Evolutionary conservation across 495 filamentous ascomycete species (phyloP).

Genomic region (Aspergillus bridgeri): DNA sequence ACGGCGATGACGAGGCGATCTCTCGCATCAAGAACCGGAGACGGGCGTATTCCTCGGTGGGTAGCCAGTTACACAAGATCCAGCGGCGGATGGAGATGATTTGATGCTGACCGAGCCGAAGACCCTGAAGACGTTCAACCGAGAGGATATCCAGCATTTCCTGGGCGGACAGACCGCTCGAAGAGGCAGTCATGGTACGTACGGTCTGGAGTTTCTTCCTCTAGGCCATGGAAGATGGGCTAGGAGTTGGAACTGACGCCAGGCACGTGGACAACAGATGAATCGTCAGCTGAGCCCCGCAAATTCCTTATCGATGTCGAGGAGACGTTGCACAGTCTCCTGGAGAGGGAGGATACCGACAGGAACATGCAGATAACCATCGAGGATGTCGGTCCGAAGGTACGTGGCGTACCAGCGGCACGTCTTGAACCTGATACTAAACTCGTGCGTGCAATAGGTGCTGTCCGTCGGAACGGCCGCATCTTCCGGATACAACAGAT

Average conservation of each 20-base stretch:
- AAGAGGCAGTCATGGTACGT: constrained; percentile 49
- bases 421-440: background rate
- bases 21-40: constrained; percentile 34
- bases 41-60: constrained; percentile 49
- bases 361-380: constrained; percentile 93
- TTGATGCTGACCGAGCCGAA: constrained; percentile 10
- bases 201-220: background rate
- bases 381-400: constrained; percentile 92
- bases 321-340: constrained; percentile 64
- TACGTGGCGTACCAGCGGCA: constrained; percentile 22
- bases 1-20: constrained; percentile 40
- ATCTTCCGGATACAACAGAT: constrained; percentile 77
- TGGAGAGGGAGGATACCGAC: constrained; percentile 85
- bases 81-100: background rate
- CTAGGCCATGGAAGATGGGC: constrained; percentile 1
- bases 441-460: constrained; percentile 40
- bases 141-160: constrained; percentile 34
- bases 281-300: constrained; percentile 48
- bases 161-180: constrained; percentile 33
- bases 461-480: constrained; percentile 79
- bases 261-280: constrained; percentile 38
- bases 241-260: background rate
- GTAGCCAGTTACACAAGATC: constrained; percentile 21
- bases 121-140: constrained; percentile 37
- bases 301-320: constrained; percentile 78